Conservation (phyloP, 106 monocot species). For the Chionographis japonica region DNA sequence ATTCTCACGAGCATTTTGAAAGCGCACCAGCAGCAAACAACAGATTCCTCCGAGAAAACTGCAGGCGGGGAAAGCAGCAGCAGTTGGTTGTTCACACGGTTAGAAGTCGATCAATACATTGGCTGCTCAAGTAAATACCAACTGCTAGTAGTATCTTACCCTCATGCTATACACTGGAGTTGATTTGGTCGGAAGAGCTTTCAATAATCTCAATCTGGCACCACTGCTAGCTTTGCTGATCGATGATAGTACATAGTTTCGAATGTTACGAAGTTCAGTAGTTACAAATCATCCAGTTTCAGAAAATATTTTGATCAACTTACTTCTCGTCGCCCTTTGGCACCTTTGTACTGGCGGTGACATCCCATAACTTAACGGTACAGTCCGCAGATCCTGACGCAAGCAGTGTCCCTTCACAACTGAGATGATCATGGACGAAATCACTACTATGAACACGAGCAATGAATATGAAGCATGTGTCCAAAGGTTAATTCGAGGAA, state of each 20-base stretch:
- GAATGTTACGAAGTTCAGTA: too few relatives aligned
- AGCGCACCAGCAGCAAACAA: conserved; percentile 73
- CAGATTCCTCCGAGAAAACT: conserved; percentile 91
- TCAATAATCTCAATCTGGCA: conserved; percentile 65
- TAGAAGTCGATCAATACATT: not conserved
- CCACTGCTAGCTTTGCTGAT: conserved; percentile 59
- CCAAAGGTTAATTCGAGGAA: too few relatives aligned
- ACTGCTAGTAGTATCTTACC: conserved; percentile 30
- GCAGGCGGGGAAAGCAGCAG: conserved; percentile 6
- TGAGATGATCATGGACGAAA: conserved; percentile 14
- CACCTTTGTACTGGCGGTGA: conserved; percentile 71
- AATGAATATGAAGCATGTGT: not conserved
- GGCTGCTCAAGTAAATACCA: not conserved
- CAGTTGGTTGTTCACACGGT: not conserved
- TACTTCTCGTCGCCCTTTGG: conserved; percentile 72
- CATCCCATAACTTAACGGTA: conserved; percentile 93
- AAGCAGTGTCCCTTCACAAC: conserved; percentile 86
- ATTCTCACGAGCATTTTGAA: conserved; percentile 22
- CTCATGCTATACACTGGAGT: conserved; percentile 70
- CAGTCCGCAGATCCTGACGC: conserved; percentile 94
- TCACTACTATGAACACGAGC: not conserved
- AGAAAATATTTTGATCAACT: conserved; percentile 10
- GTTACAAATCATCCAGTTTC: not conserved
- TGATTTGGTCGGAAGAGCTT: conserved; percentile 85
- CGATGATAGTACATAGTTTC: not conserved